Conservation (phyloP, 495 filamentous ascomycete genomes). For the Aspergillus olivimuriae region DNA sequence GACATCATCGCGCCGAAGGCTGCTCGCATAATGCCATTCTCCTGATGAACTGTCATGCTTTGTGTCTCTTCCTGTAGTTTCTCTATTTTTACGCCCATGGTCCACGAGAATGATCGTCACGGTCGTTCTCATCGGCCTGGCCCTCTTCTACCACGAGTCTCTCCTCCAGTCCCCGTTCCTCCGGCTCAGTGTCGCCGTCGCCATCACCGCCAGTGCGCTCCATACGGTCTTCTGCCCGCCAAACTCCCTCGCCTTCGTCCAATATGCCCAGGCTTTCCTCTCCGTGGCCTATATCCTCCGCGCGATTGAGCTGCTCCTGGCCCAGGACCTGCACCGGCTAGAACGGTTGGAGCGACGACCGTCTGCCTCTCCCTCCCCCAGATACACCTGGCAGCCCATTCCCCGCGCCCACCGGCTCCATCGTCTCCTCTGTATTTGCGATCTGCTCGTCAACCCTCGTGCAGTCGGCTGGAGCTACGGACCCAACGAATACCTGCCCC, state of each 20-base stretch:
- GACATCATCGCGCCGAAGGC: no score
- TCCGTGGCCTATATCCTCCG: constrained; percentile 11
- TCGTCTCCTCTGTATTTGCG: constrained; percentile 7
- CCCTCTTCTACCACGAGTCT: constrained; percentile 9
- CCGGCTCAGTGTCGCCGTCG: constrained; percentile 2
- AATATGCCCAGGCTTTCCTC: constrained; percentile 13
- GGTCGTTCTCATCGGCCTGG: constrained; percentile 8
- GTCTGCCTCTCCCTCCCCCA: neutral
- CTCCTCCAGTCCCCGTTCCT: constrained; percentile 2
- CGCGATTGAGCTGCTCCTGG: constrained; percentile 13
- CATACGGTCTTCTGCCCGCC: constrained; percentile 9
- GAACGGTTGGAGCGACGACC: constrained; percentile 4
- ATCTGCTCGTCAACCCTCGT: constrained; percentile 14
- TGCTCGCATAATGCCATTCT: no score
- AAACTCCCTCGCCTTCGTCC: constrained; percentile 3
- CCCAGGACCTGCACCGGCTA: constrained; percentile 6
- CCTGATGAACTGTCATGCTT: no score
- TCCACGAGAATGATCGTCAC: no score
- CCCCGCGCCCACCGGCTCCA: constrained; percentile 3
- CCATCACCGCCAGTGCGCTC: constrained; percentile 5
- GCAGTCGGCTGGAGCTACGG: constrained; percentile 16
- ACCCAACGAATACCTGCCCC: constrained; percentile 10
- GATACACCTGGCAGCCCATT: constrained; percentile 13
- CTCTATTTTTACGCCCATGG: no score
- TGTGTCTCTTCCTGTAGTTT: no score